Evolutionary conservation across 2,329 filamentous ascomycete genomes (phyloP), one percentile per base, ranked within the genome.

Genomic region (Tolypocladium capitatum): DNA sequence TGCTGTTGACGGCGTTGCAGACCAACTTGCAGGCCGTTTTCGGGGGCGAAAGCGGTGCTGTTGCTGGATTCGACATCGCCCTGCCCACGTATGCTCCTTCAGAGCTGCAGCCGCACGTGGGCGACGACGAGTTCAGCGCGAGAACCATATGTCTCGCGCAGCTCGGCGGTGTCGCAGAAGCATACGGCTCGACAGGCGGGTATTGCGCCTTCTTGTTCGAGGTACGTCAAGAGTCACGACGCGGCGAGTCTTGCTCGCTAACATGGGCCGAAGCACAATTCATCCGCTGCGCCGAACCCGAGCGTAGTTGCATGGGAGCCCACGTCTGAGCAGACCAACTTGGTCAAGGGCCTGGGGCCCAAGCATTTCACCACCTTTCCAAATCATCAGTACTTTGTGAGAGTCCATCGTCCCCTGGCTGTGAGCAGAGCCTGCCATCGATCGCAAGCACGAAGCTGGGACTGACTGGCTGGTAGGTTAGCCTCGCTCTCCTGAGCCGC

Each of bases 381-480:
- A 2, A 66, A 71, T 11, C 76, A 80, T 49, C 75, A 80, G 55
- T 78, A 76, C 56, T 80, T 79, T 48, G 69, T 70, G 24, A 68
- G 75, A 11, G 67, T 79, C 5, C 79, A 74, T 52, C 70, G 76
- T 24, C 74, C 71, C 14, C 68, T 64, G 43, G 72, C 71, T 42
- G 75, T 78, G 63, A 64, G 74, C 65, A 46, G 24, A 42, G 8
- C 38, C 34, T 10, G 8, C 5, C 20, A 28, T 28, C 13, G 9
- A 38, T 18, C 8, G 31, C 24, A 21, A 13, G 18, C 7, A 46
- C 28, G 31, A 21, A 9, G 32, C 6, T 28, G 5, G 2, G 31
- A 38, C 44, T 48, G 34, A 48, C 32, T 33, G 21, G n/a, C 9
- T 35, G 32, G 9, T 45, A 76, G 72, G 65, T 72, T 40, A 64